Evolutionary conservation across 768 basidiomycete genomes (phyloP), one percentile per base, ranked within the genome.

Genomic region (Xerocomellus dryophilus): DNA sequence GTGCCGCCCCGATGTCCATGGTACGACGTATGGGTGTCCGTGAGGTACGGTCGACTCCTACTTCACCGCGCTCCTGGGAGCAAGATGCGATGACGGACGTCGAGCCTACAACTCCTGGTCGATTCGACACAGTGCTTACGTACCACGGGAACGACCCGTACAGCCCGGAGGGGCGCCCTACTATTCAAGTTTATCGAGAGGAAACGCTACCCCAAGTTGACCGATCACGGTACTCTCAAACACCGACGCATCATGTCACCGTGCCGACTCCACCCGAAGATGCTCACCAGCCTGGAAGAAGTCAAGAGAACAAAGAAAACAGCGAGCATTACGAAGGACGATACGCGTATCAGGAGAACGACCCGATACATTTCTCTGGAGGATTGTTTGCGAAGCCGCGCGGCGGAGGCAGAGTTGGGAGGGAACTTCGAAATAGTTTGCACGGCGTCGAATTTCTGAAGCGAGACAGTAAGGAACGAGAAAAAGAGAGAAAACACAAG

Each of bases 341-440:
- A 31, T 58, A 62, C 36, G 34, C 46, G 20, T 54, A 56, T 38
- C 50, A 52, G 20, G 60, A 63, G 32, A 53, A 56, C 27, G 61
- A 70, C n/a, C 51, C 62, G 2, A 48, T 49, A 6, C 60, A 64
- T 31, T 18, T 54, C 2, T 52, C 69, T 47, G 69, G 67, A 11
- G 74, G 73, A 14, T 54, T 73, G 23, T 69, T 73, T 32, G 64
- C 61, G 27, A 69, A 65, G 23, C 66, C 47, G 56, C 73, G 45
- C 15, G 59, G 60, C 43, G 69, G 63, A 47, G 71, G 66, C 18
- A 59, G 57, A 27, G 63, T 75, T 18, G 75, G 75, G n/a, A 78
- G 76, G 57, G 80, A 82, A 53, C 75, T 80, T 66, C 79, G 79
- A 10, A 86, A 81, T 56, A 74, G 81, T 35, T 45, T 79, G 20